These are phyloP conservation scores for Hypoxylon sp. DNA, from an alignment of 2,329 filamentous ascomycete species.

Conservation along the genomic window DNA sequence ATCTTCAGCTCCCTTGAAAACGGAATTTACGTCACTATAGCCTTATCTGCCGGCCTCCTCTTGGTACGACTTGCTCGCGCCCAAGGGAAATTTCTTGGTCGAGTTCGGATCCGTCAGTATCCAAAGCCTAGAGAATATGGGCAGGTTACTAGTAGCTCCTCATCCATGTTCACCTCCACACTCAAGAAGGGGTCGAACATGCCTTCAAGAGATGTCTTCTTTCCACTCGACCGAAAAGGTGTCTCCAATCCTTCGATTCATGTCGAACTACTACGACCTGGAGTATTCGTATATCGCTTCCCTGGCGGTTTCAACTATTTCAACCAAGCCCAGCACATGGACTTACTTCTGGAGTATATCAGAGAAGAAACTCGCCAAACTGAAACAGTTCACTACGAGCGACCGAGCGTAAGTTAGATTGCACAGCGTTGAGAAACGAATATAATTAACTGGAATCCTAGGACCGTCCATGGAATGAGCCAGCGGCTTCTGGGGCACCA, in stretches of 20 bases:
- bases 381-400: background rate
- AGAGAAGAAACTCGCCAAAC: constrained; percentile 11
- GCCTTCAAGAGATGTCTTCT: constrained; percentile 9
- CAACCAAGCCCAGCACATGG: constrained; percentile 25
- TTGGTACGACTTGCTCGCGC: constrained; percentile 9
- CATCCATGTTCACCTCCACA: background rate
- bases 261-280: constrained; percentile 10
- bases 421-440: background rate
- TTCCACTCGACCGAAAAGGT: constrained; percentile 17
- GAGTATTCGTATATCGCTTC: constrained; percentile 26
- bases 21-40: constrained; percentile 18
- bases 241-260: constrained; percentile 11
- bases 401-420: constrained; percentile 11
- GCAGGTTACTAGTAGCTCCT: background rate
- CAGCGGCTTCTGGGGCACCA: background rate
- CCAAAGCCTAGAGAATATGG: background rate
- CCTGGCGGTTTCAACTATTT: constrained; percentile 22
- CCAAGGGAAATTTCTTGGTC: constrained; percentile 11
- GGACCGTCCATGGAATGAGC: constrained; percentile 24
- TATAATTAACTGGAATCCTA: background rate
- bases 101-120: constrained; percentile 7
- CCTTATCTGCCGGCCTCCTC: constrained; percentile 7
- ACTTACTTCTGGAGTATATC: constrained; percentile 7
- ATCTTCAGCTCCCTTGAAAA: constrained; percentile 23
- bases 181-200: background rate